Conservation (phyloP, 768 basidiomycete species). For the Daedaleopsis sinensis region DNA sequence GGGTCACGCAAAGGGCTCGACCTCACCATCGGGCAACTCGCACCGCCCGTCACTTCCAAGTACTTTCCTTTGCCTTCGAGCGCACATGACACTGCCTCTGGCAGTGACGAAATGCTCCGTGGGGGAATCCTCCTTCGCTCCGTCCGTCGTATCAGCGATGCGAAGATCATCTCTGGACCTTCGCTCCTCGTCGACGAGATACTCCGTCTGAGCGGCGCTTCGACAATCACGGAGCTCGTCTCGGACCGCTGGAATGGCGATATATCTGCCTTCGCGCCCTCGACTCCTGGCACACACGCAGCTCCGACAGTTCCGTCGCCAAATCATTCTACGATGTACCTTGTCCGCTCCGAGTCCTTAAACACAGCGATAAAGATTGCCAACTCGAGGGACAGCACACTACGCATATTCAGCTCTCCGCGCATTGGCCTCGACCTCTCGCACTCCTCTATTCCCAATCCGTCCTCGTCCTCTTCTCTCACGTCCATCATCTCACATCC, state of each 20-base stretch:
- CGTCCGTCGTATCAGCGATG: slow-evolving; percentile 50
- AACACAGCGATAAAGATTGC: neutral
- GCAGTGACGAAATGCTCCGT: slow-evolving; percentile 30
- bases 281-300: neutral
- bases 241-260: slow-evolving; percentile 58
- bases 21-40: slow-evolving; percentile 58
- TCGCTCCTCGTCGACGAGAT: slow-evolving; percentile 80
- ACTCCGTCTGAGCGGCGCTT: slow-evolving; percentile 50
- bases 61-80: slow-evolving; percentile 26
- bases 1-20: slow-evolving; percentile 83
- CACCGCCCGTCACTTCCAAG: slow-evolving; percentile 28
- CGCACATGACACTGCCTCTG: neutral
- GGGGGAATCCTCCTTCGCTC: slow-evolving; percentile 77
- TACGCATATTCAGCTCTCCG: slow-evolving; percentile 63
- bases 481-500: slow-evolving; percentile 39
- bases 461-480: neutral
- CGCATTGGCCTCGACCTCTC: slow-evolving; percentile 81
- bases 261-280: slow-evolving; percentile 53
- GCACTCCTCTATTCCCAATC: slow-evolving; percentile 49
- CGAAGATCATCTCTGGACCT: slow-evolving; percentile 68
- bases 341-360: slow-evolving; percentile 1
- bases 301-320: neutral
- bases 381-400: neutral
- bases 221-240: slow-evolving; percentile 59
- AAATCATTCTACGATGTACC: slow-evolving; percentile 11